These are phyloP conservation scores for Nicotiana attenuata DNA, from an alignment of 257 asterid species.

Conservation along the genomic window DNA sequence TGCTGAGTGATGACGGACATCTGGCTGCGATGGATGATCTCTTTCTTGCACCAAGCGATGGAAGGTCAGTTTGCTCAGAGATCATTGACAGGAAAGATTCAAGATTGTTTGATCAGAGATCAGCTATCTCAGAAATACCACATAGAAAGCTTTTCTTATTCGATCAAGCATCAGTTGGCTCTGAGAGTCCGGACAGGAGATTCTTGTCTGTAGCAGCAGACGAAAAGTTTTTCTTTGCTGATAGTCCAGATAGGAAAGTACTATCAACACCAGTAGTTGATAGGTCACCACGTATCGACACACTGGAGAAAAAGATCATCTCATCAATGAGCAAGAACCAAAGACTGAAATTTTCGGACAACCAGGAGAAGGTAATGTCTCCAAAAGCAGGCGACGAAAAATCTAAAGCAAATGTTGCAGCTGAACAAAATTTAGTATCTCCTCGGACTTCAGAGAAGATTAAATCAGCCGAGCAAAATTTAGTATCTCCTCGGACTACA, in stretches of 20 bases:
- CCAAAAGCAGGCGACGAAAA: slow-evolving; percentile 29
- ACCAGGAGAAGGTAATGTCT: slow-evolving; percentile 18
- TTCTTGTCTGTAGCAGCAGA: slow-evolving; percentile 8
- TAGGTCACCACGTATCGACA: slow-evolving; percentile 16
- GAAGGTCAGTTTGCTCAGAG: slow-evolving; percentile 43
- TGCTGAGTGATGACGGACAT: slow-evolving; percentile 32
- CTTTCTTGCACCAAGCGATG: slow-evolving; percentile 48
- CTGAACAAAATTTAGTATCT: slow-evolving; percentile 13
- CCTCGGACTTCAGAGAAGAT: not conserved
- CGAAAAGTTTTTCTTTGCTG: not conserved
- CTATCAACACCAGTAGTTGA: not conserved
- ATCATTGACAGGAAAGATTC: slow-evolving; percentile 15
- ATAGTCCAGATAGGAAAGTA: slow-evolving; percentile 9
- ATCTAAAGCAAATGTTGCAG: slow-evolving; percentile 15
- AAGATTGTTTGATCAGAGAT: slow-evolving; percentile 14
- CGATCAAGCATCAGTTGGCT: slow-evolving; percentile 17
- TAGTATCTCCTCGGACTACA: not conserved
- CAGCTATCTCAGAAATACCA: slow-evolving; percentile 39
- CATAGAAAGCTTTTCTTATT: slow-evolving; percentile 20
- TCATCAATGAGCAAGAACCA: slow-evolving; percentile 2
- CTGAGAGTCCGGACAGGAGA: slow-evolving; percentile 32
- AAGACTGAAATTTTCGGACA: slow-evolving; percentile 19
- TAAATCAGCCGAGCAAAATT: not conserved
- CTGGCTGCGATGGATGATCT: slow-evolving; percentile 67
- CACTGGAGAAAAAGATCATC: slow-evolving; percentile 12